Percentiles rank a stretch among this genome's conserved stretches.
phyloP scores from a whole-genome alignment of 2,329 filamentous ascomycete genomes.

The Westerdykella ornata region DNA sequence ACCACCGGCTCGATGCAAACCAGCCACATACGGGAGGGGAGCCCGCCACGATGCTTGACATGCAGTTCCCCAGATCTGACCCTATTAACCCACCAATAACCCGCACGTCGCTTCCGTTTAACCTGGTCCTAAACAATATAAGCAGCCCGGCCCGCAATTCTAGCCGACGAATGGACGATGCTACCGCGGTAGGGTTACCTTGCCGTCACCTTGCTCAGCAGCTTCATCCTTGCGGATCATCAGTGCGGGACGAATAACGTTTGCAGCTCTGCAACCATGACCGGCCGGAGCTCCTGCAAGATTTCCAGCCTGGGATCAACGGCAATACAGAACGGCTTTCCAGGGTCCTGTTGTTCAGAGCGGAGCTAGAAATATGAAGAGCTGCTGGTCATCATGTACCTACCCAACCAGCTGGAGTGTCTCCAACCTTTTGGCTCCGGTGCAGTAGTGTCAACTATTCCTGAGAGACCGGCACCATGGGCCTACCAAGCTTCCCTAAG shows the following conservation, averaged over 20 bases:
- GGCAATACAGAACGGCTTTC: neutral
- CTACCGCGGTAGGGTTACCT: neutral
- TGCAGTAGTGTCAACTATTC: neutral
- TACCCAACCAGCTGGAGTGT: neutral
- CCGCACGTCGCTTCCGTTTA: neutral
- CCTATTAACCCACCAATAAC: constrained; percentile 1
- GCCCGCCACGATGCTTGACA: constrained; percentile 1
- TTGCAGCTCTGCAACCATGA: neutral
- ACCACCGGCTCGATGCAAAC: too few relatives aligned
- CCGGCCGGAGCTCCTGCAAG: neutral
- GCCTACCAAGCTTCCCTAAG: constrained; percentile 39
- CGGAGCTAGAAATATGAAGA: neutral
- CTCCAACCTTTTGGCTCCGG: neutral
- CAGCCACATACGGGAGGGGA: neutral
- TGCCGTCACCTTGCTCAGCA: neutral
- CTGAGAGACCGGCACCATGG: constrained; percentile 19
- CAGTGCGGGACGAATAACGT: neutral
- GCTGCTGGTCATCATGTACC: neutral
- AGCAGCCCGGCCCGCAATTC: too few relatives aligned
- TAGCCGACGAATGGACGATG: neutral
- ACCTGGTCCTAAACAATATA: neutral
- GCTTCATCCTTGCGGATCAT: neutral
- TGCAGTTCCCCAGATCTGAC: constrained; percentile 3
- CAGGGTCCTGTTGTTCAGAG: neutral
- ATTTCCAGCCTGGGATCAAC: constrained; percentile 1